Evolutionary conservation across 75 land plant species (phyloP).

Genomic region (Chamaecyparis obtusa): DNA sequence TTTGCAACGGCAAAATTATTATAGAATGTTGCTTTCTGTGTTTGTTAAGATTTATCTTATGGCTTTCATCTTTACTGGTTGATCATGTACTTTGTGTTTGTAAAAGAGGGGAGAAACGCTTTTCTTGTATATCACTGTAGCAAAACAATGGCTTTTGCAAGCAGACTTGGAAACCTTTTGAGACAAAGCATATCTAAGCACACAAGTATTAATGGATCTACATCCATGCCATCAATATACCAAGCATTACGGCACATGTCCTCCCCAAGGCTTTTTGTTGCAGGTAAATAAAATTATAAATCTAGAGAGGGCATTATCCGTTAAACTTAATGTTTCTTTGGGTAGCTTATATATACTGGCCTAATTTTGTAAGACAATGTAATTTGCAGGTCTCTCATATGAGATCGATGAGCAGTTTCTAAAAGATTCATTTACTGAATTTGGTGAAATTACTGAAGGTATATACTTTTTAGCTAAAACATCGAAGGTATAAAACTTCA

Average conservation of each 20-base stretch:
- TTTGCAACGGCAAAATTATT: background rate
- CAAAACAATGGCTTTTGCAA: conserved; percentile 7
- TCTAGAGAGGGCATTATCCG: background rate
- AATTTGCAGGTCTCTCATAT: conserved; percentile 11
- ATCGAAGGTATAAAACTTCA: background rate
- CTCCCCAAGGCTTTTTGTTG: conserved; percentile 19
- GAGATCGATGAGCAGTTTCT: conserved; percentile 13
- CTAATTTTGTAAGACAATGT: background rate
- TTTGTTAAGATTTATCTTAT: background rate
- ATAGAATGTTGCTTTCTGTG: background rate
- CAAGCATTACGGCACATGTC: conserved; percentile 12
- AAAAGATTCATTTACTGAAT: conserved; percentile 12
- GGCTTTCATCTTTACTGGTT: background rate
- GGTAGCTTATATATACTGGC: background rate
- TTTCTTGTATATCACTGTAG: background rate
- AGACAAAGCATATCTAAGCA: background rate
- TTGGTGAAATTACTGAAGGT: conserved; percentile 23
- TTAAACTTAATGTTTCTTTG: background rate
- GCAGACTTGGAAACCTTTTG: background rate
- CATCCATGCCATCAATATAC: conserved; percentile 2
- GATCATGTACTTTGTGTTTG: background rate
- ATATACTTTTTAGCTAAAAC: background rate
- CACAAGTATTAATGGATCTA: background rate
- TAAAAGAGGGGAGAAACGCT: background rate
- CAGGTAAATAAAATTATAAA: conserved; percentile 13